These are phyloP conservation scores for Globisporangium perplexum DNA, from an alignment of 352 stramenopile genomes.

Conservation along the genomic window DNA sequence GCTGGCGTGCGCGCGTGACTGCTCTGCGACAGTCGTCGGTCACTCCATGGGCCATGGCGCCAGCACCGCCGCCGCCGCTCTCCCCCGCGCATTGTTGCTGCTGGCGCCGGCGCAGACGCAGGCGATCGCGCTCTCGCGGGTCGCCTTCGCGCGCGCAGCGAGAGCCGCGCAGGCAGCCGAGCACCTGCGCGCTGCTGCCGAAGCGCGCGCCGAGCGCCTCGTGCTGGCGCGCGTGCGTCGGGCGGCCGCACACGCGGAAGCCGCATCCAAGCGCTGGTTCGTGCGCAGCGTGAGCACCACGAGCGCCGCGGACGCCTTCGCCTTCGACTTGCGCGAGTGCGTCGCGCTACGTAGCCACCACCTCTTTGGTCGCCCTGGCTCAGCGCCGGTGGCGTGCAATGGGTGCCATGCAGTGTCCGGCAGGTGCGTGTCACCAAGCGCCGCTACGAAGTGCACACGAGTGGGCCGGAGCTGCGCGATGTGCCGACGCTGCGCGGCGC, in stretches of 20 bases:
- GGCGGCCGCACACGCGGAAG: slow-evolving; percentile 41
- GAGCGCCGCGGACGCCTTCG: slow-evolving; percentile 43
- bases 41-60: slow-evolving; percentile 55
- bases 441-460: slow-evolving; percentile 47
- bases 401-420: slow-evolving; percentile 39
- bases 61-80: slow-evolving; percentile 30
- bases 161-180: slow-evolving; percentile 27
- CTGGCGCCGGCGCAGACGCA: slow-evolving; percentile 14
- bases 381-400: too few species aligned
- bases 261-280: slow-evolving; percentile 52
- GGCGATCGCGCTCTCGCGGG: slow-evolving; percentile 14
- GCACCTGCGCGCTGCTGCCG: slow-evolving; percentile 22
- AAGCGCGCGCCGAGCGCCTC: slow-evolving; percentile 30
- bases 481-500: slow-evolving; percentile 34
- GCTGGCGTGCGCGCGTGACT: not conserved
- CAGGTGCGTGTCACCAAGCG: slow-evolving; percentile 49
- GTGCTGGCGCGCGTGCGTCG: slow-evolving; percentile 35
- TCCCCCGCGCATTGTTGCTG: slow-evolving; percentile 3
- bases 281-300: slow-evolving; percentile 61
- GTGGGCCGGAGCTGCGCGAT: slow-evolving; percentile 40
- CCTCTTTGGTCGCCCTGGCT: too few species aligned
- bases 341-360: too few species aligned
- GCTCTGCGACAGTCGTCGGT: not conserved
- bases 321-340: slow-evolving; percentile 44
- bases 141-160: slow-evolving; percentile 20